Conservation (phyloP, 805 yeast species). For the Saccharomyces jurei region DNA sequence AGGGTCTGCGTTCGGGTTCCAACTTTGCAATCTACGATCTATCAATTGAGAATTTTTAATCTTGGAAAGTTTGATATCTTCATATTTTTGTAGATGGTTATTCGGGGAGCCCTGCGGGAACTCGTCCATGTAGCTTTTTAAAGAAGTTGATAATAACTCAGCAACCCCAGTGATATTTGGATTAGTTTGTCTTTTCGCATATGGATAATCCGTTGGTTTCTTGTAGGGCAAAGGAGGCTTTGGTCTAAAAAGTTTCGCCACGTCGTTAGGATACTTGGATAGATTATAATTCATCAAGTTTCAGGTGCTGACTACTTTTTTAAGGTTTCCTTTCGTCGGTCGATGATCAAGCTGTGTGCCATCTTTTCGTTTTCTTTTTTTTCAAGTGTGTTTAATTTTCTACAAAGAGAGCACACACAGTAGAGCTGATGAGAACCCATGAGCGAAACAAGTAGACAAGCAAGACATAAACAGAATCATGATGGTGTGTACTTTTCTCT, state of each 20-base stretch:
- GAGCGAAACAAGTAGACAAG: neutral
- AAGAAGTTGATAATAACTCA: slow-evolving; percentile 15
- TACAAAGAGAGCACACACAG: neutral
- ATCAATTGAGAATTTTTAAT: slow-evolving; percentile 25
- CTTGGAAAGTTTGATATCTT: slow-evolving; percentile 12
- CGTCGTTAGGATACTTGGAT: slow-evolving; percentile 35
- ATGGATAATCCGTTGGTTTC: slow-evolving; percentile 43
- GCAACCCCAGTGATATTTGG: slow-evolving; percentile 41
- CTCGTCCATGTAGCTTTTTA: slow-evolving; percentile 24
- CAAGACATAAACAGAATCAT: no score
- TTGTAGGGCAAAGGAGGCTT: slow-evolving; percentile 47
- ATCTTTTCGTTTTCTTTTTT: neutral
- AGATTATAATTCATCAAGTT: slow-evolving; percentile 12
- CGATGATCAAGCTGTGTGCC: neutral
- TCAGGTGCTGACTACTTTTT: neutral
- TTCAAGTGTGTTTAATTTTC: neutral
- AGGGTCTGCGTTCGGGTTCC: slow-evolving; percentile 54
- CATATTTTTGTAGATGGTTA: slow-evolving; percentile 17
- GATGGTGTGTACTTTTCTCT: no score
- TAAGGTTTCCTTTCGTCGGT: neutral
- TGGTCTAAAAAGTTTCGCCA: slow-evolving; percentile 39
- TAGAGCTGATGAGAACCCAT: neutral
- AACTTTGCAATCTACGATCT: slow-evolving; percentile 31
- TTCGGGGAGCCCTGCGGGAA: slow-evolving; percentile 20
- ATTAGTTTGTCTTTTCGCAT: slow-evolving; percentile 40